A percentile compares a stretch with the other conserved stretches of the same genome.
Conservation (phyloP, 257 asterid species). For the Handroanthus guayacan region DNA sequence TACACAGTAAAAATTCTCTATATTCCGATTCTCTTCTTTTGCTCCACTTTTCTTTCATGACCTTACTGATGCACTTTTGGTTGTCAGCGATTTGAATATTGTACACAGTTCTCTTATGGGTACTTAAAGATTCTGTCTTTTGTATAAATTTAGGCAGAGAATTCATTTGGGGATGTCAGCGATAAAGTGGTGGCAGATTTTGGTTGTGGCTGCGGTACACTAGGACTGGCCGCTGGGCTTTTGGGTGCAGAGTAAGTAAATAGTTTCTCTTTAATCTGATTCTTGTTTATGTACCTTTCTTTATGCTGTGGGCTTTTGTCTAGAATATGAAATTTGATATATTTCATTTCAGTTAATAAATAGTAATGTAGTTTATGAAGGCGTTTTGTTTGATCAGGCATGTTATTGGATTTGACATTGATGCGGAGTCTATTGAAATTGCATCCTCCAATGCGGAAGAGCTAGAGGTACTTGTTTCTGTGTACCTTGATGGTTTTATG, state of each 20-base stretch:
- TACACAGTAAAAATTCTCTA: constrained; percentile 60
- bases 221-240: constrained; percentile 92
- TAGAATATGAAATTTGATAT: background rate
- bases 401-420: constrained; percentile 82
- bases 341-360: background rate
- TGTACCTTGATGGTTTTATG: constrained; percentile 5
- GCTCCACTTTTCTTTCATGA: constrained; percentile 25
- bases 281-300: background rate
- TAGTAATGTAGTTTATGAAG: background rate
- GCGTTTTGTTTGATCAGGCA: constrained; percentile 52
- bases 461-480: constrained; percentile 62
- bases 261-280: background rate
- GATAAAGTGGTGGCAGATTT: constrained; percentile 93
- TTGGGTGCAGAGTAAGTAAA: constrained; percentile 81
- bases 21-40: constrained; percentile 15
- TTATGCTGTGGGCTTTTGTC: background rate
- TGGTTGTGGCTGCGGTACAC: constrained; percentile 98
- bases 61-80: constrained; percentile 4
- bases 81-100: background rate
- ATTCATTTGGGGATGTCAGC: constrained; percentile 83
- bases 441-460: constrained; percentile 83
- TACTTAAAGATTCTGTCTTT: constrained; percentile 22
- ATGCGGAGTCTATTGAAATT: constrained; percentile 85
- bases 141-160: constrained; percentile 67
- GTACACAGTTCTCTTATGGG: background rate